Base-by-base conservation (phyloP, 768 basidiomycete species). In the Pleurotus sapidus region DNA sequence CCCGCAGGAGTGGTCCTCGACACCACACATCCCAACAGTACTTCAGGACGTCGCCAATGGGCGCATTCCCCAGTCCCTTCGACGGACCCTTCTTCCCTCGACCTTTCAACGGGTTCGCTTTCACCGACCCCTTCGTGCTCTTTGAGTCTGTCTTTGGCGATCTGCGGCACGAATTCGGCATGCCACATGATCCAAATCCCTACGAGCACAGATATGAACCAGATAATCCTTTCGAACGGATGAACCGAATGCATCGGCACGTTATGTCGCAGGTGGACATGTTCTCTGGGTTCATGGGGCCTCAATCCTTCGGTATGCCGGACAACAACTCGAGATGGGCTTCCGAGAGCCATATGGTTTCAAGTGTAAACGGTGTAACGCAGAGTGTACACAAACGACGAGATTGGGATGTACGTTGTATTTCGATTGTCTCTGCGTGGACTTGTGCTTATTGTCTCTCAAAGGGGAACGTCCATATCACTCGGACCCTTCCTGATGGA, bases 381-480 rank as follows among this genome's bases (percentile, higher is more conserved):
- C 80, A 86, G 58, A 82, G 82, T 69, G 67, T 83, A 62, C 71
- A 83, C 70, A 72, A 80, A 68, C 65, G 78, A 59, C 67, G 74
- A 49, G 88, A 92, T 63, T 77, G 74, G 40, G 67, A 84, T 38
- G 90, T 90, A 64, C 62, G 86, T 69, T 42, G 48, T 47, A 12
- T 54, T 4, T 49, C 53, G 27, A 40, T 5, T 38, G 55, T 4
- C 54, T 49, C 34, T 53, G 56, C 23, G 9, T 53, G 56, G n/a
- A 6, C 47, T 18, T n/a, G n/a, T 38, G 39, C 46, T 49, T 46
- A 49, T 46, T 14, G 18, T 46, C 30, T 27, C 17, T 18, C 46
- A 2, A 59, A 92, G 89, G 90, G 90, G 2, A 89, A 89, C 61
- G 87, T 89, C 63, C 87, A 91, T 67, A 73, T 88, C 47, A 84